Evolutionary conservation across 2,329 filamentous ascomycete species (phyloP).

Genomic region (Fusarium nisikadoi): DNA sequence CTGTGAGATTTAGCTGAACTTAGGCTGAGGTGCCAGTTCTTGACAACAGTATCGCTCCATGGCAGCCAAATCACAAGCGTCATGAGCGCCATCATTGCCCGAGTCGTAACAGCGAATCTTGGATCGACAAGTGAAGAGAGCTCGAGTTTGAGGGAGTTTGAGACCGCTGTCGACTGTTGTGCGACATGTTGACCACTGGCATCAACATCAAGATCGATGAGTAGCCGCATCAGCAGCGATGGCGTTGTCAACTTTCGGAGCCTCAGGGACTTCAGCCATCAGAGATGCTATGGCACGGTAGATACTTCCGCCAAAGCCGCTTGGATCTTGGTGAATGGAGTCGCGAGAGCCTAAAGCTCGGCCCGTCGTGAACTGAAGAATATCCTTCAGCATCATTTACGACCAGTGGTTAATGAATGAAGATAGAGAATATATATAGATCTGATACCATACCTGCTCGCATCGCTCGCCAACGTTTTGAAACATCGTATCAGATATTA

Average conservation of each 20-base stretch:
- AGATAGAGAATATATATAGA: fast-evolving
- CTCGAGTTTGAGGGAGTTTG: background rate
- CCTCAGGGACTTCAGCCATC: fast-evolving
- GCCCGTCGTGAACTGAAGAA: fast-evolving
- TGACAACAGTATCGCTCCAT: no score
- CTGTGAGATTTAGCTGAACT: no score
- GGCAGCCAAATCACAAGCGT: no score
- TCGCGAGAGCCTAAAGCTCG: background rate
- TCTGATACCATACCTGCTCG: fast-evolving
- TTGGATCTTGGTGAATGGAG: no score
- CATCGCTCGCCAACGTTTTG: fast-evolving
- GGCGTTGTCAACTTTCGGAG: background rate
- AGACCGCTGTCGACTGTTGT: fast-evolving
- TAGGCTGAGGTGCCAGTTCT: no score
- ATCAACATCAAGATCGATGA: fast-evolving
- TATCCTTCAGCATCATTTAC: background rate
- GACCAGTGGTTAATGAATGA: fast-evolving
- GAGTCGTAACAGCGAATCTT: no score
- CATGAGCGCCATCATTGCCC: no score
- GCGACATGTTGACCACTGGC: background rate
- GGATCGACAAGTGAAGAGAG: background rate
- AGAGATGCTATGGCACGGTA: fast-evolving
- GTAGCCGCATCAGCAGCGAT: background rate
- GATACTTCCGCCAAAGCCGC: fast-evolving
- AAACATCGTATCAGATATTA: fast-evolving